phyloP scores from a whole-genome alignment of 768 basidiomycete genomes.

The Tulasnella calospora region DNA sequence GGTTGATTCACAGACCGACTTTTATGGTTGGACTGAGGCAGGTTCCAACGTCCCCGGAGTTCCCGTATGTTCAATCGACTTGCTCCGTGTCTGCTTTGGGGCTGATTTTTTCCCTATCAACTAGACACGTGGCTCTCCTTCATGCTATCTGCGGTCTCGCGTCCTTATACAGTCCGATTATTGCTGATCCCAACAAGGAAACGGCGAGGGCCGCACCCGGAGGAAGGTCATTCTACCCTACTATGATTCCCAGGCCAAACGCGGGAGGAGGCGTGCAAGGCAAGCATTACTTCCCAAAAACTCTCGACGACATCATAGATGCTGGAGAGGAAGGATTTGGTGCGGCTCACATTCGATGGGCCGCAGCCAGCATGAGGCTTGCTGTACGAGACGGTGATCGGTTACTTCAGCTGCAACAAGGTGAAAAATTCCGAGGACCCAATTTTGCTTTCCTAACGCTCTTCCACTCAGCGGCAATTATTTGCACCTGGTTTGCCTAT shows the following conservation, averaged over 20 bases:
- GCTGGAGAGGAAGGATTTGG: not conserved
- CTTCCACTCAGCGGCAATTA: not conserved
- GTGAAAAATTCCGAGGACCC: not conserved
- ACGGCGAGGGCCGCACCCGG: not conserved
- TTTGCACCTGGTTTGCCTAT: constrained; percentile 1
- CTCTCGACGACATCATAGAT: not conserved
- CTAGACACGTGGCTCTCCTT: constrained; percentile 16
- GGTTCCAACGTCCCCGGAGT: constrained; percentile 19
- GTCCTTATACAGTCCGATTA: constrained; percentile 24
- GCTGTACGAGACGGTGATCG: not conserved
- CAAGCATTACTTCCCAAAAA: not conserved
- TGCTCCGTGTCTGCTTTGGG: no score
- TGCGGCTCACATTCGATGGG: not conserved
- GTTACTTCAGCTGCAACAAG: constrained; percentile 11
- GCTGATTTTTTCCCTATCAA: not conserved
- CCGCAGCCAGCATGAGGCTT: not conserved
- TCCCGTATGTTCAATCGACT: not conserved
- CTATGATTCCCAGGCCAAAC: not conserved
- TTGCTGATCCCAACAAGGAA: not conserved
- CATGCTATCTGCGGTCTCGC: constrained; percentile 27
- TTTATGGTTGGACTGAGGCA: constrained; percentile 13
- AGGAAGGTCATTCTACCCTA: not conserved
- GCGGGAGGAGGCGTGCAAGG: not conserved
- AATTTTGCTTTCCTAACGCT: no score
- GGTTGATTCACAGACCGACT: constrained; percentile 23